Evolutionary conservation across 176 grass and related monocot species (phyloP).

Genomic region (Avena eriantha): DNA sequence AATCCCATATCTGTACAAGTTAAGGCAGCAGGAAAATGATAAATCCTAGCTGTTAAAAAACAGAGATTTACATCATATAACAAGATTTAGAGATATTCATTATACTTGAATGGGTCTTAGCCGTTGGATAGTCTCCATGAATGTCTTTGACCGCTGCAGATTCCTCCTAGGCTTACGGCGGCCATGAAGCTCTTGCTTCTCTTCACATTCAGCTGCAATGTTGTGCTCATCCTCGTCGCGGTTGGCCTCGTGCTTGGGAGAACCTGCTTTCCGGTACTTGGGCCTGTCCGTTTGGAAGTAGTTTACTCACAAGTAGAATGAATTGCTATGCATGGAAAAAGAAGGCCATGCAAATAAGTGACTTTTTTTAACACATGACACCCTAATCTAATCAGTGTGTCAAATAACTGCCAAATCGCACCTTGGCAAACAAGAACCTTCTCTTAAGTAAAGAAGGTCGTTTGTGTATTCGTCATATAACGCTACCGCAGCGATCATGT

Average conservation of each 20-base stretch:
- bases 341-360: not conserved
- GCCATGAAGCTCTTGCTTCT: constrained; percentile 45
- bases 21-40: not conserved
- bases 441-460: constrained; percentile 91
- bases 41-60: constrained; percentile 2
- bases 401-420: constrained; percentile 31
- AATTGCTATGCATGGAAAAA: constrained; percentile 4
- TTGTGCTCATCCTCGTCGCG: constrained; percentile 35
- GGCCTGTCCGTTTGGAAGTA: constrained; percentile 72
- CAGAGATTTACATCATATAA: not conserved
- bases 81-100: not conserved
- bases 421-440: constrained; percentile 92
- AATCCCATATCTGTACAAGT: constrained; percentile 86
- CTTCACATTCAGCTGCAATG: not conserved
- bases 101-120: constrained; percentile 80
- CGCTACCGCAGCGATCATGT: constrained; percentile 74
- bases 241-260: constrained; percentile 34
- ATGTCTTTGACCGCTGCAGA: constrained; percentile 56
- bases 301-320: constrained; percentile 38
- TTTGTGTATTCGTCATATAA: constrained; percentile 90
- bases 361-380: constrained; percentile 22
- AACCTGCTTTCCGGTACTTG: constrained; percentile 66
- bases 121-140: constrained; percentile 66
- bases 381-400: not conserved
- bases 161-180: constrained; percentile 43